A percentile compares a stretch with the other conserved stretches of the same genome.
Evolutionary conservation across 2,329 filamentous ascomycete species (phyloP).

Genomic region (Ophiostoma populinum): DNA sequence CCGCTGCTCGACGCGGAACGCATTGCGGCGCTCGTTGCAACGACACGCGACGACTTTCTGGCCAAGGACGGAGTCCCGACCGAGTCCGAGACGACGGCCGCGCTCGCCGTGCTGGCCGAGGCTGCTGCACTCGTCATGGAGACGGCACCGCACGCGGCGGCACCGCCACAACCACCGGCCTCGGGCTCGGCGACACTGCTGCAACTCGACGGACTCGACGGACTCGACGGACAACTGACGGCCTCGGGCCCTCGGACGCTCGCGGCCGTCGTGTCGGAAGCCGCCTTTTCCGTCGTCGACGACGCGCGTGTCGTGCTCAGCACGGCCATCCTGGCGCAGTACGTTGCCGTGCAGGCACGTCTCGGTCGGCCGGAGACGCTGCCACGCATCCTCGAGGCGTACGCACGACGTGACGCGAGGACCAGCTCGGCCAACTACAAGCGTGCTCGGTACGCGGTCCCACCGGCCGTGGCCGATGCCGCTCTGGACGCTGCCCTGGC

Average conservation of each 20-base stretch:
- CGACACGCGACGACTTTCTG: constrained; percentile 25
- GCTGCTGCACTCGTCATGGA: constrained; percentile 21
- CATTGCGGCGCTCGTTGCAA: constrained; percentile 24
- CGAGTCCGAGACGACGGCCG: constrained; percentile 24
- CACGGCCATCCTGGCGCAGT: constrained; percentile 50
- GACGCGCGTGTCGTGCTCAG: constrained; percentile 70
- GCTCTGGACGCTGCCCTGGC: constrained; percentile 69
- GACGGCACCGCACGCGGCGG: constrained; percentile 21
- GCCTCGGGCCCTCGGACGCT: constrained; percentile 11
- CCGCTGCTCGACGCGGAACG: constrained; percentile 21
- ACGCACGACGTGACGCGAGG: no score
- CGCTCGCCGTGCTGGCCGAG: constrained; percentile 27
- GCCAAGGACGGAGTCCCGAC: constrained; percentile 27
- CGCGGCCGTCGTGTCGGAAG: constrained; percentile 34
- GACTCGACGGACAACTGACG: no score
- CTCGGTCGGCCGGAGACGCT: constrained; percentile 60
- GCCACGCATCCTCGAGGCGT: constrained; percentile 64
- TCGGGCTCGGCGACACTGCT: constrained; percentile 23
- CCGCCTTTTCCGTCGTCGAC: constrained; percentile 52
- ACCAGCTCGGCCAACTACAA: no score
- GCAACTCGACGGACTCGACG: constrained; percentile 23
- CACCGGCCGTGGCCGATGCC: constrained; percentile 47
- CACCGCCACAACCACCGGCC: neutral
- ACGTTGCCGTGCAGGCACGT: constrained; percentile 59
- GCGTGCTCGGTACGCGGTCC: no score